Evolutionary conservation across 1,284 basidiomycete species (phyloP).

Genomic region (Rhodotorula sp.): DNA sequence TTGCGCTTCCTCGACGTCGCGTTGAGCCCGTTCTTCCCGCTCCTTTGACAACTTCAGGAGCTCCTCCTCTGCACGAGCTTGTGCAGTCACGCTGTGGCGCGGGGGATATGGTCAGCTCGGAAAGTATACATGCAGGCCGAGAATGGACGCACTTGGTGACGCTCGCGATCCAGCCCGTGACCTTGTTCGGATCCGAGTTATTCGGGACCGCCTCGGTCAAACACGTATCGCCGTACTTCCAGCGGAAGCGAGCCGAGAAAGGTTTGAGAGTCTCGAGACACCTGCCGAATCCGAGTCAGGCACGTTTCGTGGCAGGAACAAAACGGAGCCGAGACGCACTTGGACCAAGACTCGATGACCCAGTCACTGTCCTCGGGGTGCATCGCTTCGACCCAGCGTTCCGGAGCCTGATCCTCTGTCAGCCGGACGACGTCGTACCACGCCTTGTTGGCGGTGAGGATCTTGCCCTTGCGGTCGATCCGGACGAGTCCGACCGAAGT

Average conservation of each 20-base stretch:
- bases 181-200: not conserved
- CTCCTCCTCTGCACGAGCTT: slow-evolving; percentile 18
- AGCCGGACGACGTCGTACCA: slow-evolving; percentile 7
- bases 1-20: slow-evolving; percentile 27
- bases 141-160: slow-evolving; percentile 9
- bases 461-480: slow-evolving; percentile 20
- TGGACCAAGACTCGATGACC: not conserved
- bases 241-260: slow-evolving; percentile 18
- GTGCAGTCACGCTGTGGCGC: slow-evolving; percentile 9
- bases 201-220: slow-evolving; percentile 16
- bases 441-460: slow-evolving; percentile 18
- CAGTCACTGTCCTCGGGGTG: slow-evolving; percentile 20
- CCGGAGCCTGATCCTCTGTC: not conserved
- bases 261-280: slow-evolving; percentile 5
- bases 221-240: slow-evolving; percentile 16
- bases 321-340: not conserved
- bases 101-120: not conserved
- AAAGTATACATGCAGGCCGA: not conserved
- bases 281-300: not conserved
- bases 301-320: too few species aligned
- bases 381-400: slow-evolving; percentile 8
- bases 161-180: slow-evolving; percentile 21
- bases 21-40: slow-evolving; percentile 21
- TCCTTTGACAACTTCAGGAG: slow-evolving; percentile 23
- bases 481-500: slow-evolving; percentile 18